Percentiles rank a stretch among this genome's conserved stretches.
Evolutionary conservation across 2,329 filamentous ascomycete genomes (phyloP).

Genomic region (Aspergillus sp.): DNA sequence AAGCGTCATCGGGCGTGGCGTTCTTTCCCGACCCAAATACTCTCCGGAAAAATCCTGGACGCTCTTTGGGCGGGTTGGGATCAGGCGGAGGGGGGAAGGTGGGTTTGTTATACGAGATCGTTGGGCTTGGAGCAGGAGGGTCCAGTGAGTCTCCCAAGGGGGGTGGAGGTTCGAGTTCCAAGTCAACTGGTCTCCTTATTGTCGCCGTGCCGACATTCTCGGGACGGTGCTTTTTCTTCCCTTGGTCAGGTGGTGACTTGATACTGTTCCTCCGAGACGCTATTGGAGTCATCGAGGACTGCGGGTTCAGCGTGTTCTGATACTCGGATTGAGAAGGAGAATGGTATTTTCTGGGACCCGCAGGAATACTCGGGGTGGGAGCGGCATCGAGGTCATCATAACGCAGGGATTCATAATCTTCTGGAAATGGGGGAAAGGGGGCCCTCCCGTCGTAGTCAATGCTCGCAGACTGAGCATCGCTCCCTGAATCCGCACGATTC

Average conservation of each 20-base stretch:
- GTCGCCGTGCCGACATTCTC: conserved; percentile 34
- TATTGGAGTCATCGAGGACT: conserved; percentile 24
- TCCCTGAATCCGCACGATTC: conserved; percentile 24
- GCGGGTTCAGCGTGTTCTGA: conserved; percentile 15
- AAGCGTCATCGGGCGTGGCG: conserved; percentile 20
- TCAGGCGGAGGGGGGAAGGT: conserved; percentile 34
- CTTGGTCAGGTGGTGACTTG: conserved; percentile 37
- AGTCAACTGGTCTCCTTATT: conserved; percentile 24
- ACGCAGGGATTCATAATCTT: conserved; percentile 17
- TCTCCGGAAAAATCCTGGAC: conserved; percentile 83
- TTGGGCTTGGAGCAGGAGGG: conserved; percentile 48
- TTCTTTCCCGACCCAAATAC: conserved; percentile 74
- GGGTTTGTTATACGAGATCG: conserved; percentile 46
- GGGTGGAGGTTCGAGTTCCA: conserved; percentile 31
- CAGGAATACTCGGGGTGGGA: conserved; percentile 76
- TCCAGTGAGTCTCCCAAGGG: conserved; percentile 41
- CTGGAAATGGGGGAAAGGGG: conserved; percentile 18
- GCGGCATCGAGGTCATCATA: conserved; percentile 65
- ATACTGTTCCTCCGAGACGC: conserved; percentile 37
- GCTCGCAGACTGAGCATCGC: conserved; percentile 37
- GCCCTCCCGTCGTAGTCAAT: conserved; percentile 36
- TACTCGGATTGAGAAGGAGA: conserved; percentile 28
- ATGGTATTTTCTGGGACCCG: conserved; percentile 59
- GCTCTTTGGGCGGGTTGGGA: conserved; percentile 54
- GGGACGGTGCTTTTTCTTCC: conserved; percentile 32